A percentile compares a stretch with the other conserved stretches of the same genome.
Conservation (phyloP, 2,329 filamentous ascomycete genomes). For the Colletotrichum chrysophilum region DNA sequence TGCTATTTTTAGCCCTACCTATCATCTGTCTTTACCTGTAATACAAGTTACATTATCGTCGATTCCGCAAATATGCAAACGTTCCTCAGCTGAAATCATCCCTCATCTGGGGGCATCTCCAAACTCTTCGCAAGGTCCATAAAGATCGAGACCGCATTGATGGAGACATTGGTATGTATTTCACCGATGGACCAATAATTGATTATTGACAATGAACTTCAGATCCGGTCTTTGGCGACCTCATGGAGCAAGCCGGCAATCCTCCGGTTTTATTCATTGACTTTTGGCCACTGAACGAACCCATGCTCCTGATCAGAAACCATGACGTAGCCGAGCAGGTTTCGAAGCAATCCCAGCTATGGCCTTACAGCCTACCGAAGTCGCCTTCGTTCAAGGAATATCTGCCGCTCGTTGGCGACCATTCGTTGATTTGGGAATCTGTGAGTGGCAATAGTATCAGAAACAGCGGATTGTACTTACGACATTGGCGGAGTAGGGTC, state of each 20-base stretch:
- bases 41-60: neutral
- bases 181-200: neutral
- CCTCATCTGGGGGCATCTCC: slow-evolving; percentile 14
- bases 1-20: neutral
- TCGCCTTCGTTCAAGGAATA: slow-evolving; percentile 25
- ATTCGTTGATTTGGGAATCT: neutral
- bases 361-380: slow-evolving; percentile 36
- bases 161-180: neutral
- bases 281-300: slow-evolving; percentile 34
- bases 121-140: neutral
- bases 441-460: neutral
- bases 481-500: neutral
- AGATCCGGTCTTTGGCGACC: slow-evolving; percentile 29
- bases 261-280: slow-evolving; percentile 40
- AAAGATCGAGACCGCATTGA: neutral
- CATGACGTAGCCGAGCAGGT: slow-evolving; percentile 43
- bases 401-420: neutral
- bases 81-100: slow-evolving; percentile 10
- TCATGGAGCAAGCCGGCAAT: slow-evolving; percentile 32
- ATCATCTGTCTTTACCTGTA: neutral
- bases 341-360: slow-evolving; percentile 32
- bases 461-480: neutral
- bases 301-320: slow-evolving; percentile 35
- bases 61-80: slow-evolving; percentile 7
- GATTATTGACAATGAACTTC: neutral